Percentiles rank a stretch among this genome's conserved stretches.
phyloP scores from a whole-genome alignment of 2,329 filamentous ascomycete species.

The Coniochaeta prunicola region DNA sequence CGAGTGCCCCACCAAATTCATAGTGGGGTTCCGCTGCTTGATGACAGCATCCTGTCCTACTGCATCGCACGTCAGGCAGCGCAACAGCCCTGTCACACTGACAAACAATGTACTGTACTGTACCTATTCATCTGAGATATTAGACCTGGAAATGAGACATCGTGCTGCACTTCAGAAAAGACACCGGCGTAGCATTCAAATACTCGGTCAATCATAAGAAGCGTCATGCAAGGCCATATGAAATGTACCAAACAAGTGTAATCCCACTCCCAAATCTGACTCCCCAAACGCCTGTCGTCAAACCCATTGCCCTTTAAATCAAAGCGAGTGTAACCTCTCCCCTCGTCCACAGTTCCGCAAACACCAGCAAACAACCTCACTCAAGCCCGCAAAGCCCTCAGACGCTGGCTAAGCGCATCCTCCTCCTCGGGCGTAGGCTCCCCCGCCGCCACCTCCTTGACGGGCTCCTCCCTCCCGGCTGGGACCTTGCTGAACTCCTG shows the following conservation, averaged over 20 bases:
- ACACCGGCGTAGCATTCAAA: no score
- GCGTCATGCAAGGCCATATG: no score
- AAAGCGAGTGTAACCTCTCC: not conserved
- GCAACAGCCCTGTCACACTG: no score
- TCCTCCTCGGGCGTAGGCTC: conserved; percentile 73
- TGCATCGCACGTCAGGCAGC: no score
- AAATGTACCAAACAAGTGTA: no score
- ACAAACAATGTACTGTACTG: no score
- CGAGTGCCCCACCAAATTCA: not conserved
- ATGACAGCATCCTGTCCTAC: conserved; percentile 1
- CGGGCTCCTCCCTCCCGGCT: conserved; percentile 50
- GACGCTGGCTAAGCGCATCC: conserved; percentile 60
- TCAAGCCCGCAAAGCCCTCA: conserved; percentile 44
- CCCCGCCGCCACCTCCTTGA: conserved; percentile 41
- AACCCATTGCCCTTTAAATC: not conserved
- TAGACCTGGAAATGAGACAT: no score
- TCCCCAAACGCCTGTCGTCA: not conserved
- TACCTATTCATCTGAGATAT: no score
- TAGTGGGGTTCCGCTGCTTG: not conserved
- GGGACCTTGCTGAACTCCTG: conserved; percentile 60
- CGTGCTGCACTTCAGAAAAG: no score
- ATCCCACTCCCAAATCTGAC: not conserved
- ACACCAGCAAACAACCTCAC: not conserved
- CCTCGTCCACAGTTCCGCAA: not conserved
- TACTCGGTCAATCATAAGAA: no score